Conservation (phyloP, 306 rosid genomes). For the Ceratonia siliqua region DNA sequence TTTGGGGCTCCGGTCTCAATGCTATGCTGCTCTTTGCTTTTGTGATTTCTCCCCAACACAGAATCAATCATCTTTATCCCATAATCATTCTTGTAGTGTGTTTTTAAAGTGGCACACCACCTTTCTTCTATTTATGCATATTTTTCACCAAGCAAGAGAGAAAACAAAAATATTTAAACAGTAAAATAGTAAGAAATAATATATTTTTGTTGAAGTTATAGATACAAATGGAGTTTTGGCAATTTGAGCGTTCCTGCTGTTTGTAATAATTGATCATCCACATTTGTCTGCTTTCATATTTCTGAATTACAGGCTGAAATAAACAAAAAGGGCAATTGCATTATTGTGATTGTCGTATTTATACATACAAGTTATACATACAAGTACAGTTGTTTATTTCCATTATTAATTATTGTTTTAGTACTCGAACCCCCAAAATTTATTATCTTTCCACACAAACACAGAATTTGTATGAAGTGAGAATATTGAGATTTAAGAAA, state of each 20-base stretch:
- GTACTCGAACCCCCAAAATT: background rate
- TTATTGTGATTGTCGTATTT: constrained; percentile 44
- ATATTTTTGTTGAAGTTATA: background rate
- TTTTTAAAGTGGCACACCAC: background rate
- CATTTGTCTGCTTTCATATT: constrained; percentile 40
- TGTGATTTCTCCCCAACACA: background rate
- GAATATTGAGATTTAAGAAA: constrained; percentile 1
- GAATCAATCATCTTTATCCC: background rate
- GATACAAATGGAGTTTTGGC: constrained; percentile 14
- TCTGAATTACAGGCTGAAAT: constrained; percentile 34
- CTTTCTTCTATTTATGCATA: too few relatives aligned
- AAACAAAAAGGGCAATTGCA: constrained; percentile 38
- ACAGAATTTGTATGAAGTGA: background rate
- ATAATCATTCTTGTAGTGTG: background rate
- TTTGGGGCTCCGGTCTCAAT: background rate
- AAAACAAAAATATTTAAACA: too few relatives aligned
- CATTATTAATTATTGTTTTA: constrained; percentile 6
- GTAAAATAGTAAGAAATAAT: too few relatives aligned
- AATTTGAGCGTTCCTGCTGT: constrained; percentile 3
- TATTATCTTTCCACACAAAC: background rate
- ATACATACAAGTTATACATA: constrained; percentile 1
- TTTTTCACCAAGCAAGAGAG: background rate
- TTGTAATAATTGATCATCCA: constrained; percentile 37
- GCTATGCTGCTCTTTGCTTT: background rate
- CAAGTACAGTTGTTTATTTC: constrained; percentile 35